Evolutionary conservation across 2,329 filamentous ascomycete species (phyloP), one percentile per base, ranked within the genome.

Genomic region (Botrytis fabae): DNA sequence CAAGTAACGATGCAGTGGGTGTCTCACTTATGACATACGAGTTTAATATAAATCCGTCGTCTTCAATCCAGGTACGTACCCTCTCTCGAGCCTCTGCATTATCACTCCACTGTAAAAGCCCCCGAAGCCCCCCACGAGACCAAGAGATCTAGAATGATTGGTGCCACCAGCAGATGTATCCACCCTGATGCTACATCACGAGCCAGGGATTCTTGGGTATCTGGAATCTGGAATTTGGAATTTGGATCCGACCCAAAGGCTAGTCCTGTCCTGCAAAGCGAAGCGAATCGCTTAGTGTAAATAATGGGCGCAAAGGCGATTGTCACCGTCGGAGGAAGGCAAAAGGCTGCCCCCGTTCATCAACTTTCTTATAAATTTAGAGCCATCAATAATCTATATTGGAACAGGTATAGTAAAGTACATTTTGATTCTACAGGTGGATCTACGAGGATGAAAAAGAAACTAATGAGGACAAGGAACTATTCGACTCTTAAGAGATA

Each of bases 401-500:
- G 61, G 25, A 22, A 46, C 35, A 66, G 57, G 69, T 71, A 73
- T 65, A 64, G 66, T 66, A 74, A 66, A 57, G 35, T 64, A 72
- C 71, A 73, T 70, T n/a, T 73, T 77, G 76, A 74, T 78, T 78
- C 73, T 79, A 79, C 78, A 78, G 70, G 18, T 74, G 59, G 46
- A 73, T 78, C 75, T 77, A 77, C 74, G 71, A 35, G 61, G 54
- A 75, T 48, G 48, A 61, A 60, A 74, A 66, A 73, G 28, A 60
- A 64, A 74, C 64, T 73, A 64, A 32, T 69, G 70, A 61, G 25
- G n/a, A 73, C 71, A 73, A 69, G 48, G 51, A 69, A 61, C 18
- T 63, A 48, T 60, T 54, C 16, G 62, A 69, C 44, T 63, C 60
- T 77, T 79, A 81, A 51, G 73, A 77, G 68, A 83, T 89, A 75